Percentiles rank a stretch among this genome's conserved stretches.
Conservation (phyloP, 164 flowering plant genomes). For the Magnolia changhungtana region DNA sequence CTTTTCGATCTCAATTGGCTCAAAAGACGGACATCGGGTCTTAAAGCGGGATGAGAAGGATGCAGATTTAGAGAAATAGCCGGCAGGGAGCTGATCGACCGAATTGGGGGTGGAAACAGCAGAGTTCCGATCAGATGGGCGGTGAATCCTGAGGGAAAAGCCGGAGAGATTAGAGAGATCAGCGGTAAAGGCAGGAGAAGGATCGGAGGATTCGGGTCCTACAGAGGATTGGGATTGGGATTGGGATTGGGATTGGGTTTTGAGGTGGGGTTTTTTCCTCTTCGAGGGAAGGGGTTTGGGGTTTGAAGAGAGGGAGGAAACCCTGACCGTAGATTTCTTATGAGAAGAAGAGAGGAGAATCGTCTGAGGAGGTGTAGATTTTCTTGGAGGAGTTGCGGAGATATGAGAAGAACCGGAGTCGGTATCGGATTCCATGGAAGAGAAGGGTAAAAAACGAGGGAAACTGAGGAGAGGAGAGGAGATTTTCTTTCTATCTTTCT, state of each 20-base stretch:
- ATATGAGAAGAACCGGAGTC: constrained; percentile 85
- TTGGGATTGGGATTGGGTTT: constrained; percentile 17
- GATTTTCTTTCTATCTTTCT: no score
- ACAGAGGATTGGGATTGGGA: constrained; percentile 10
- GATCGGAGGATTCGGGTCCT: not conserved
- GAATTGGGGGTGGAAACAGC: constrained; percentile 11
- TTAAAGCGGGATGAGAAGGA: constrained; percentile 41
- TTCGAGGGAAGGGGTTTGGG: constrained; percentile 8
- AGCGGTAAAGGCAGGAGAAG: constrained; percentile 5
- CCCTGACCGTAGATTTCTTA: constrained; percentile 8
- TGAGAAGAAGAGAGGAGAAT: constrained; percentile 16
- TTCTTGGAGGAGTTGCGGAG: constrained; percentile 81
- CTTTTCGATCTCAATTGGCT: constrained; percentile 26
- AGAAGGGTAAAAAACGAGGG: not conserved
- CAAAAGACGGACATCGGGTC: constrained; percentile 24
- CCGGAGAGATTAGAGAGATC: constrained; percentile 11
- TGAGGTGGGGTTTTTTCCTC: constrained; percentile 7
- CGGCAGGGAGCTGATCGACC: constrained; percentile 37
- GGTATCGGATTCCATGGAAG: constrained; percentile 54
- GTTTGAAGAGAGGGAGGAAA: constrained; percentile 20
- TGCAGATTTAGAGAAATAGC: constrained; percentile 38
- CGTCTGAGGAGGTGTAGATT: constrained; percentile 5
- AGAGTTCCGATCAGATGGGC: constrained; percentile 11
- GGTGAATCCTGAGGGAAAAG: constrained; percentile 40
- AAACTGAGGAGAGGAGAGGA: not conserved